Base-by-base conservation (phyloP, 306 rosid species). In the Castanea crenata region DNA sequence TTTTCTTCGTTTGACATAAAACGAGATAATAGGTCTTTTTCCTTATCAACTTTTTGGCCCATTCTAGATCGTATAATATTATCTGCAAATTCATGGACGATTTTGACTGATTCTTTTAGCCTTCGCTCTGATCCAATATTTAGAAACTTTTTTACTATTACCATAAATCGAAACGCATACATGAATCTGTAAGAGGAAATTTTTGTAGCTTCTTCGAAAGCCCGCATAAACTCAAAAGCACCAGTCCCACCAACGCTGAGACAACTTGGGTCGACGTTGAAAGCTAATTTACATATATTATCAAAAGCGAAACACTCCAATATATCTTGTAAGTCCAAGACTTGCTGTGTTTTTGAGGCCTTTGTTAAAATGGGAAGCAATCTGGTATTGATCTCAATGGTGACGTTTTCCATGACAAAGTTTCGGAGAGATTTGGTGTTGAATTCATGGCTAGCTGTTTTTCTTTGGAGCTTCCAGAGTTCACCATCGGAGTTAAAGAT, bases 281-380 rank as follows among this genome's bases (percentile, higher is more conserved):
- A 93, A 0, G 94, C 88, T 29, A 93, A 34, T 44, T 91, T 93
- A 69, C 94, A 93, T 0, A 90, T 70, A 49, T 89, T 93, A 57
- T 91, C 94, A 18, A 90, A 93, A 0, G 94, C 87, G 35, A 93
- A 93, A 0, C 97, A 71, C 86, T 93, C 93, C 72, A 89, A 63
- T 2, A 91, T 59, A 62, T 86, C 89, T 54, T 93, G 97, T 25
- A 91, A 35, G 44, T 35, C 44, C 44, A 35, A 6, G 0, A 35
- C 9, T 35, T 35, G 9, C 0, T 35, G 44, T 35, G 44, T 6
- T 35, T 35, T 6, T 6, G 0, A 35, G 44, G 44, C 44, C 0
- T 6, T 2, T 6, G 9, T 35, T 35, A 35, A 35, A 35, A 35
- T 35, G 2, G 44, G 44, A 35, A 35, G 44, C 44, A 35, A 35